Evolutionary conservation across 2,329 filamentous ascomycete genomes (phyloP), one percentile per base, ranked within the genome.

Genomic region (Fusarium hostae): DNA sequence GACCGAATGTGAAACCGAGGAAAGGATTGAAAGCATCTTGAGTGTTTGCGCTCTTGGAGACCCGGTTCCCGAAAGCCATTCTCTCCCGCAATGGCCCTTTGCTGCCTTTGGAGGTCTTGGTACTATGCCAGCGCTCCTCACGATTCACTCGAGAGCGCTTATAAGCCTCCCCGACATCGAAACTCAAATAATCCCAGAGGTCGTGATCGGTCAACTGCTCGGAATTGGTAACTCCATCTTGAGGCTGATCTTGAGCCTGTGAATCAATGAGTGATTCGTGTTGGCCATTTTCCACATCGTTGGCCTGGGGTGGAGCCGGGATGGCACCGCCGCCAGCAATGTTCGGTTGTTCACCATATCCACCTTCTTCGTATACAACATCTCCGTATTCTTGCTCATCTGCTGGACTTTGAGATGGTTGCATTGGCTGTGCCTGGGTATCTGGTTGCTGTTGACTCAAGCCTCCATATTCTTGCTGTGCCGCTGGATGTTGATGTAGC

Each of bases 21-120:
- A 75, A 76, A 9, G 74, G 67, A 48, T 75, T 73, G 58, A 76
- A 73, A 34, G 34, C 45, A 18, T 16, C 48, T 22, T 48, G 41
- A 13, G 9, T 9, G 30, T 32, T 41, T 47, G 51, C 47, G 20
- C 50, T 48, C 11, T 37, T 20, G n/a, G 70, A 66, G 16, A 20
- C 50, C 28, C 60, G 47, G 30, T 26, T 47, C 6, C 41, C 24
- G 20, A 51, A 37, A 39, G 28, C 35, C 18, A 15, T 48, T 54
- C 40, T 35, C 6, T 20, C 9, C 9, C 11, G 32, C 18, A 22
- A 44, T 45, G 55, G 6, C 37, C 11, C 13, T 40, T 30, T 50
- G 34, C 18, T n/a, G 18, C 9, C 20, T 18, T 15, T 48, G n/a
- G 43, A 45, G 22, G 24, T 18, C 24, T 9, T 16, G n/a, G 20